Evolutionary conservation across 75 land plant species (phyloP).

Genomic region (Adiantum capillusveneris): DNA sequence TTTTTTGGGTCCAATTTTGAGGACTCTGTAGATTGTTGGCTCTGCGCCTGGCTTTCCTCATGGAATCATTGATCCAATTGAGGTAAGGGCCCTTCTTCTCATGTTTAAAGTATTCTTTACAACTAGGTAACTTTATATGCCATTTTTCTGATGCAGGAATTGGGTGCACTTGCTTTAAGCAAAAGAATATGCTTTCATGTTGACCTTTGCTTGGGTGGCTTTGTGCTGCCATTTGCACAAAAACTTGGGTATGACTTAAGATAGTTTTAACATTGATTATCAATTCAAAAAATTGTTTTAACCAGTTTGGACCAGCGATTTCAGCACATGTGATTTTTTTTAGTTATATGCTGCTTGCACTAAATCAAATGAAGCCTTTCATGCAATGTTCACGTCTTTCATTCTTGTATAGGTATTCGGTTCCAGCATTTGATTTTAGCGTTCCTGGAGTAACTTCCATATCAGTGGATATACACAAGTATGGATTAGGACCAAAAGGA

Average conservation of each 20-base stretch:
- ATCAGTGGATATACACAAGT: constrained; percentile 92
- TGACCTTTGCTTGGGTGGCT: constrained; percentile 97
- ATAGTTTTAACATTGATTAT: no score
- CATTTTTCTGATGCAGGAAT: constrained; percentile 45
- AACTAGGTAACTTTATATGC: background rate
- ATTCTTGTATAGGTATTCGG: constrained; percentile 51
- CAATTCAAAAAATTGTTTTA: no score
- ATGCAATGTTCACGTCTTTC: no score
- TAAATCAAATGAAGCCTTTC: no score
- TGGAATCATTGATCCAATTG: constrained; percentile 93
- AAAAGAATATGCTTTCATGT: constrained; percentile 81
- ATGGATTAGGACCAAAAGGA: constrained; percentile 96
- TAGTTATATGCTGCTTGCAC: no score
- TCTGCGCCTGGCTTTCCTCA: constrained; percentile 99
- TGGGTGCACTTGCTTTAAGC: constrained; percentile 62
- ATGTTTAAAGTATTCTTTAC: no score
- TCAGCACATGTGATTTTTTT: no score
- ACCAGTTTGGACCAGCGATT: no score
- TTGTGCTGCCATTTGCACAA: constrained; percentile 93
- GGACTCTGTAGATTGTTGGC: constrained; percentile 75
- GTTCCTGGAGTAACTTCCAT: constrained; percentile 94
- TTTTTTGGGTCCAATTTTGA: background rate
- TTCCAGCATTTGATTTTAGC: constrained; percentile 91
- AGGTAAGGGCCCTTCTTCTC: constrained; percentile 47
- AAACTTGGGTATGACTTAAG: constrained; percentile 67